phyloP scores from a whole-genome alignment of 1,284 basidiomycete genomes.

The Papiliotrema fonsecae region DNA sequence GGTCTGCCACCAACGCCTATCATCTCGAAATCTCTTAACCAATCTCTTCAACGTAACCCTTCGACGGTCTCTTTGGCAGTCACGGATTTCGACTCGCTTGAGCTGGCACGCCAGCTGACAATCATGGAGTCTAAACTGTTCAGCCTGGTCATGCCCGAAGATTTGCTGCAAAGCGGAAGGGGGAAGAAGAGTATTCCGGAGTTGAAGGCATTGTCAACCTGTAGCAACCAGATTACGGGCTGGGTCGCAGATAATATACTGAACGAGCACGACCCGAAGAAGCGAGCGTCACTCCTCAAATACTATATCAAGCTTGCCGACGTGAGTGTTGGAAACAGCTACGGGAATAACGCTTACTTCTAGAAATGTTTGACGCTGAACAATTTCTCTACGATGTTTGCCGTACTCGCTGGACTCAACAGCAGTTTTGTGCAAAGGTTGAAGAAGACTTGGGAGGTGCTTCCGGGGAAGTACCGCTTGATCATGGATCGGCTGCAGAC shows the following conservation, averaged over 20 bases:
- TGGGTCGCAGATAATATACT: constrained; percentile 94
- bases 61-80: constrained; percentile 58
- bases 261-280: constrained; percentile 76
- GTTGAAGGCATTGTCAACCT: constrained; percentile 82
- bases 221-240: constrained; percentile 87
- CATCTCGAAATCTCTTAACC: constrained; percentile 75
- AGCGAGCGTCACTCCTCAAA: constrained; percentile 75
- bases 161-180: constrained; percentile 80
- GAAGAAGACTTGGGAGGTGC: constrained; percentile 86
- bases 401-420: constrained; percentile 91
- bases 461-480: constrained; percentile 64
- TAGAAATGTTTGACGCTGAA: constrained; percentile 84
- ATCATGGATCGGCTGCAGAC: constrained; percentile 76
- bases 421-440: constrained; percentile 88
- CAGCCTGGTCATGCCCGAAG: constrained; percentile 81
- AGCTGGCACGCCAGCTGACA: constrained; percentile 90
- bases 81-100: constrained; percentile 89
- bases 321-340: constrained; percentile 54
- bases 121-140: constrained; percentile 87
- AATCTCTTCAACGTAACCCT: constrained; percentile 41
- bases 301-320: constrained; percentile 92
- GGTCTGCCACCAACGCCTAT: constrained; percentile 56
- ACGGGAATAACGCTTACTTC: neutral
- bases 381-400: constrained; percentile 95
- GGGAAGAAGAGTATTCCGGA: constrained; percentile 66